These are phyloP conservation scores for Meyerozyma guilliermondii DNA, from an alignment of 1,139 yeast species.

Conservation along the genomic window DNA sequence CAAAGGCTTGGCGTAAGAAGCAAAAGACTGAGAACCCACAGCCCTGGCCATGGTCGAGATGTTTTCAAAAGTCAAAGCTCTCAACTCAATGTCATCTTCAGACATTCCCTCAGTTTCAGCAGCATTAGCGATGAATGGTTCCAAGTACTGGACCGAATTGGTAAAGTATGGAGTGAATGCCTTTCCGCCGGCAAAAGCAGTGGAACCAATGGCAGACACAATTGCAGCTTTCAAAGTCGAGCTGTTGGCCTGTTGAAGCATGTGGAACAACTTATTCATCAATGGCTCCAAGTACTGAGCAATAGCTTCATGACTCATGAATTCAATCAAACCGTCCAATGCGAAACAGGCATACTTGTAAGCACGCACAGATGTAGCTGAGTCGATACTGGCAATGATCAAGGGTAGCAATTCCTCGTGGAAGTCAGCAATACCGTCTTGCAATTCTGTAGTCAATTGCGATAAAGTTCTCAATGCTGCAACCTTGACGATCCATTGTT, in stretches of 20 bases:
- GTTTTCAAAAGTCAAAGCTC: slow-evolving; percentile 90
- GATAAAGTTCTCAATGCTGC: slow-evolving; percentile 83
- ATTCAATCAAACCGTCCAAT: slow-evolving; percentile 86
- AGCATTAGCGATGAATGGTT: slow-evolving; percentile 68
- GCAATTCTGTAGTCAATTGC: slow-evolving; percentile 77
- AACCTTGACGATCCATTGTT: slow-evolving; percentile 72
- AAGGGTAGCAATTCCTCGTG: slow-evolving; percentile 82
- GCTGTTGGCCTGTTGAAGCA: slow-evolving; percentile 67
- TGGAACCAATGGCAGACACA: slow-evolving; percentile 94
- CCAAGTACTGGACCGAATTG: slow-evolving; percentile 72
- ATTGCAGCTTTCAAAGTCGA: slow-evolving; percentile 77
- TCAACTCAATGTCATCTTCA: slow-evolving; percentile 76
- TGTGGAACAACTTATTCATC: slow-evolving; percentile 81
- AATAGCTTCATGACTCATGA: slow-evolving; percentile 83
- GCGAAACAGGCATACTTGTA: slow-evolving; percentile 91
- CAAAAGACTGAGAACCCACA: slow-evolving; percentile 85
- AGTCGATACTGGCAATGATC: slow-evolving; percentile 80
- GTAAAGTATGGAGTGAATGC: slow-evolving; percentile 82
- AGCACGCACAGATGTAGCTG: slow-evolving; percentile 76
- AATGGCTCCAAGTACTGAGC: slow-evolving; percentile 78
- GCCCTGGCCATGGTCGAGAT: slow-evolving; percentile 95
- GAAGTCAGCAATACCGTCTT: slow-evolving; percentile 76
- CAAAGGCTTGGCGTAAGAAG: slow-evolving; percentile 81
- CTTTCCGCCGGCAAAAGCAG: slow-evolving; percentile 93
- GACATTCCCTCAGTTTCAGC: slow-evolving; percentile 65